Evolutionary conservation across 2,329 filamentous ascomycete genomes (phyloP), one percentile per base, ranked within the genome.

Genomic region (Epicoccum sorghinum): DNA sequence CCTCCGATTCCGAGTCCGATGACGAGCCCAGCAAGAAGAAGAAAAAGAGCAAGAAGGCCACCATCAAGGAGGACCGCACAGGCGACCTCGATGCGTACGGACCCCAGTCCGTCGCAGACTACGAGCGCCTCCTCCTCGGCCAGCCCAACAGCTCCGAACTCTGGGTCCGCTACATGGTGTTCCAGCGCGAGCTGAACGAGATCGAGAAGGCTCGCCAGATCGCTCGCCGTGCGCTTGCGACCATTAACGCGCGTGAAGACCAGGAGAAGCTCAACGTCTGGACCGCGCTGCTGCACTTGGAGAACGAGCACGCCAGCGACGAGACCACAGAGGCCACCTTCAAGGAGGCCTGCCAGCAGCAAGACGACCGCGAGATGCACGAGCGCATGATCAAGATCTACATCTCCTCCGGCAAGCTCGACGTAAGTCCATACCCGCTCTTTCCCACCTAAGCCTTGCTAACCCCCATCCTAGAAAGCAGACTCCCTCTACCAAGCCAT

Each of bases 91-190:
- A 97, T 72, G 86, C 85, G 41, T 86, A 93, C 64, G 93, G 93
- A 0, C 95, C 95, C 2, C 92, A 96, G 72, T 93, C 91, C 1
- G 85, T 90, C 13, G 90, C 89, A 59, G 96, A 99, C 75, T 99
- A 92, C 74, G 96, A 99, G 78, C 89, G 95, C 64, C 86, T 97
- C 23, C 84, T 99, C 37, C 85, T 99, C 22, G 91, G 92, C 51
- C 90, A 96, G 72, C 92, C 95, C 2, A 92, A 98, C 77, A 93
- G 90, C n/a, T 96, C 93, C 0, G 82, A 89, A 58, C 83, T 98
- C 25, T 99, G 95, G 95, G 90, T 97, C 49, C 86, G 91, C 62
- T 99, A 99, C 78, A 98, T 99, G 91, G 92, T 93, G n/a, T 96
- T 96, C 83, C 91, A 98, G 77, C 88, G 97, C 75, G 89, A 96